These are phyloP conservation scores for Lepidium africanum DNA, from an alignment of 345 rosid genomes.

Conservation along the genomic window DNA sequence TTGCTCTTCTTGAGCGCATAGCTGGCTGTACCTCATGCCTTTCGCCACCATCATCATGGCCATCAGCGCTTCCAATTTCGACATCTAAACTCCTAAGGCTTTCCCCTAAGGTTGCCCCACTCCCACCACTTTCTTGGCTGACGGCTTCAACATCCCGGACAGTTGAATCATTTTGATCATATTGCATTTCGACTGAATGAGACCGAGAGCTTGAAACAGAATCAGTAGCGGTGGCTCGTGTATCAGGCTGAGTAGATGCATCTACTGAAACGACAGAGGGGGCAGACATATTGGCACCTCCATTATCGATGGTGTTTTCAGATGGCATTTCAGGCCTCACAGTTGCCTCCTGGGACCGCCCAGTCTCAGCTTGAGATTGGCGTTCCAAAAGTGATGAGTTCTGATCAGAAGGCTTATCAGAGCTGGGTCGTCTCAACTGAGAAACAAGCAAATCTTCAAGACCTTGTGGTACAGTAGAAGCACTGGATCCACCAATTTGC, in stretches of 20 bases:
- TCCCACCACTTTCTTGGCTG: constrained; percentile 94
- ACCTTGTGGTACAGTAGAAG: constrained; percentile 68
- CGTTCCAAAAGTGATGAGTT: constrained; percentile 38
- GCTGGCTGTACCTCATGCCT: constrained; percentile 71
- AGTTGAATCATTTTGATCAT: constrained; percentile 74
- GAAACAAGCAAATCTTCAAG: constrained; percentile 93
- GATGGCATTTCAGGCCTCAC: constrained; percentile 37
- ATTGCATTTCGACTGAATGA: constrained; percentile 83
- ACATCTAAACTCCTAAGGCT: constrained; percentile 96
- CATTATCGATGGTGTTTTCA: constrained; percentile 43
- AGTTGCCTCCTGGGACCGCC: constrained; percentile 40
- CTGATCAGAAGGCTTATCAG: constrained; percentile 60
- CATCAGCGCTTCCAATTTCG: constrained; percentile 99
- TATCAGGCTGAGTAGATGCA: constrained; percentile 39
- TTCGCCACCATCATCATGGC: constrained; percentile 92
- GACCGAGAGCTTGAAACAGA: constrained; percentile 35
- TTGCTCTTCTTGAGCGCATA: constrained; percentile 56
- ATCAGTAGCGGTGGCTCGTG: constrained; percentile 38
- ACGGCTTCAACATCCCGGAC: constrained; percentile 92
- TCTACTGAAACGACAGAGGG: constrained; percentile 38
- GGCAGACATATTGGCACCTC: constrained; percentile 33
- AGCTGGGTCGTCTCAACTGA: constrained; percentile 63
- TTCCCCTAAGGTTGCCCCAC: constrained; percentile 95
- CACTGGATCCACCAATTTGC: constrained; percentile 64
- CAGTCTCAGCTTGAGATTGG: constrained; percentile 38